Conservation (phyloP, 495 filamentous ascomycete genomes). For the Astrocystis sublimbata region DNA sequence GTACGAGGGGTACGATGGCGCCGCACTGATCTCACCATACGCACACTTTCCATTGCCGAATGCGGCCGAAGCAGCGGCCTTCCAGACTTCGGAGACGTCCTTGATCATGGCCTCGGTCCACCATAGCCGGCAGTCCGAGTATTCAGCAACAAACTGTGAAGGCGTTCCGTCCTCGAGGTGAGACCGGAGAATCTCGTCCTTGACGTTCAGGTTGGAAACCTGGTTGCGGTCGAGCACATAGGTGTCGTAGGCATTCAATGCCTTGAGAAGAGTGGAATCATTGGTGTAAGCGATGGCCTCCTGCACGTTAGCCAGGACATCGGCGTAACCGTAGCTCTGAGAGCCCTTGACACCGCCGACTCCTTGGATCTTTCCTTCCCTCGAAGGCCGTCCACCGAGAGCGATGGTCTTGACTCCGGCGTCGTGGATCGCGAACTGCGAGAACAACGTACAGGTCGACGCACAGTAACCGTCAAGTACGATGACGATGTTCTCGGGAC, state of each 20-base stretch:
- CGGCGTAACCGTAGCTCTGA: constrained; percentile 31
- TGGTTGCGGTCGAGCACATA: constrained; percentile 36
- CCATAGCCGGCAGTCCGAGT: constrained; percentile 58
- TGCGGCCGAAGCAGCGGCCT: constrained; percentile 40
- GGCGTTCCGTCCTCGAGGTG: constrained; percentile 43
- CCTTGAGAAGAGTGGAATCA: constrained; percentile 39
- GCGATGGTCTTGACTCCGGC: constrained; percentile 60
- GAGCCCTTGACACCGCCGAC: constrained; percentile 62
- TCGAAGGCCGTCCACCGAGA: constrained; percentile 59
- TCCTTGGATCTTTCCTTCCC: constrained; percentile 60
- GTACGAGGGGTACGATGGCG: constrained; percentile 8
- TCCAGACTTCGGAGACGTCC: constrained; percentile 52
- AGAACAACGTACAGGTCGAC: constrained; percentile 64
- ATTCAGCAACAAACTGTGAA: constrained; percentile 54
- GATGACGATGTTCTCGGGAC: constrained; percentile 45
- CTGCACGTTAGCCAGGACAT: constrained; percentile 35
- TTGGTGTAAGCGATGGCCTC: constrained; percentile 34
- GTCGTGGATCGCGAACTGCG: constrained; percentile 55
- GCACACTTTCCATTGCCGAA: constrained; percentile 40
- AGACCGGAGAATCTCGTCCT: constrained; percentile 40
- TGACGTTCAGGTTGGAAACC: constrained; percentile 39
- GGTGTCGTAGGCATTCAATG: constrained; percentile 53
- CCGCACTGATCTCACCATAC: constrained; percentile 24
- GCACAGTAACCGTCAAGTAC: constrained; percentile 64
- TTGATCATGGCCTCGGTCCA: constrained; percentile 52